Evolutionary conservation across 1,139 yeast genomes (phyloP), one percentile per base, ranked within the genome.

Genomic region (Candida sp.): DNA sequence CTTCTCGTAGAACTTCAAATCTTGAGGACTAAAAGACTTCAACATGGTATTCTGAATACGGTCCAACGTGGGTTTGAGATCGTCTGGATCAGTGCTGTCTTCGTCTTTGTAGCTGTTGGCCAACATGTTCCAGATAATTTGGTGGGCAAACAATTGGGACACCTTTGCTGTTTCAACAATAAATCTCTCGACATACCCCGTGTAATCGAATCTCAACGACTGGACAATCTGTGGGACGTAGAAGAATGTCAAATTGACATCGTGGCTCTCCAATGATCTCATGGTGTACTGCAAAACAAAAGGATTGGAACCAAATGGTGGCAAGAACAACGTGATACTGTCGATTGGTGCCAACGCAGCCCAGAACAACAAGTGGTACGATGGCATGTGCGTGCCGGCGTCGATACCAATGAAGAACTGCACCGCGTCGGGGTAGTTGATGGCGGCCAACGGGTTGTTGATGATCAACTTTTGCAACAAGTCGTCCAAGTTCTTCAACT

Each of bases 141-240:
- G 99, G 69, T 96, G 99, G 0, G 98, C 93, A 76, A 96, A 96
- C 56, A 93, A 76, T 61, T 90, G 96, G 35, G 96, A 88, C 25
- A 92, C 90, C 63, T 88, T 87, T 3, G 97, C 98, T 0, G 98
- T 91, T 66, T 94, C 98, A 53, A 94, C 72, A 58, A 96, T 93
- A 65, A 90, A 90, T 57, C 92, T 81, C 60, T 90, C 93, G 47
- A 93, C 96, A 60, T 92, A 93, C 1, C 98, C 98, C 50, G 83
- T 76, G 5, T 71, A 73, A 67, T 94, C 99, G 66, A 86, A 87
- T 59, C 98, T 81, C 57, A 96, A 78, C 53, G 90, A 82, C 69
- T 96, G 99, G 17, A 96, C 99, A 68, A 96, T 91, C 67, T 96
- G 99, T 1, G 99, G 99, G 42, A 96, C 98, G 64, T 96, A 96